phyloP scores from a whole-genome alignment of 2,329 filamentous ascomycete genomes.

The Botrytis pseudocinerea region DNA sequence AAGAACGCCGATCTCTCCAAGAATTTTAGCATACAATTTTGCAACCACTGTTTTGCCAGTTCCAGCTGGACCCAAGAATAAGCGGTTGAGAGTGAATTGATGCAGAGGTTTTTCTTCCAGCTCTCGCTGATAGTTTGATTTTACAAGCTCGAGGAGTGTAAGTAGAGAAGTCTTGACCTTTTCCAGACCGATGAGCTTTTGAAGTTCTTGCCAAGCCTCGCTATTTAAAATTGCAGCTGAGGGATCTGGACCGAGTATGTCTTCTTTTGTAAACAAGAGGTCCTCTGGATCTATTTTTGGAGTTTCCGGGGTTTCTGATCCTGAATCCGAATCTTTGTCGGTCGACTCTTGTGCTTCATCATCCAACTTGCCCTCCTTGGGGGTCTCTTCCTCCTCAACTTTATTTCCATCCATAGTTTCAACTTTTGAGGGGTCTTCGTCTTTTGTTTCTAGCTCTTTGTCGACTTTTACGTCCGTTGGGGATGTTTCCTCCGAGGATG shows the following conservation, averaged over 20 bases:
- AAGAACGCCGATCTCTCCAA: slow-evolving; percentile 59
- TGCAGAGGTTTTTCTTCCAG: slow-evolving; percentile 60
- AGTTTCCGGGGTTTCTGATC: background rate
- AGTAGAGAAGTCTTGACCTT: slow-evolving; percentile 56
- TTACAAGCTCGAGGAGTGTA: slow-evolving; percentile 55
- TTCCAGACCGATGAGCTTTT: slow-evolving; percentile 57
- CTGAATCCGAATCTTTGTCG: background rate
- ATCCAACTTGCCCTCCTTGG: background rate
- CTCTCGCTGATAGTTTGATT: slow-evolving; percentile 60
- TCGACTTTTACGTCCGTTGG: background rate
- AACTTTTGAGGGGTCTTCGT: background rate
- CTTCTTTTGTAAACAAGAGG: slow-evolving; percentile 57
- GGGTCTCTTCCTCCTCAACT: background rate
- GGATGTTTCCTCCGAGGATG: background rate
- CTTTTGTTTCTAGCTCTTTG: background rate
- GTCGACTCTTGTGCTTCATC: background rate
- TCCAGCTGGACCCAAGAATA: slow-evolving; percentile 72
- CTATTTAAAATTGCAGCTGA: slow-evolving; percentile 51
- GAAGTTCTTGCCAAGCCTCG: slow-evolving; percentile 57
- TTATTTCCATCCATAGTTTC: background rate
- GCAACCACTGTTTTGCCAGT: slow-evolving; percentile 76
- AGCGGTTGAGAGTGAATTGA: slow-evolving; percentile 62
- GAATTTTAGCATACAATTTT: slow-evolving; percentile 67
- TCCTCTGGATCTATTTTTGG: slow-evolving; percentile 5
- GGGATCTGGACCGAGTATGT: slow-evolving; percentile 70